These are phyloP conservation scores for Sphagnum tenellum DNA, from an alignment of 225 moss, liverwort and hornwort species.

Conservation along the genomic window DNA sequence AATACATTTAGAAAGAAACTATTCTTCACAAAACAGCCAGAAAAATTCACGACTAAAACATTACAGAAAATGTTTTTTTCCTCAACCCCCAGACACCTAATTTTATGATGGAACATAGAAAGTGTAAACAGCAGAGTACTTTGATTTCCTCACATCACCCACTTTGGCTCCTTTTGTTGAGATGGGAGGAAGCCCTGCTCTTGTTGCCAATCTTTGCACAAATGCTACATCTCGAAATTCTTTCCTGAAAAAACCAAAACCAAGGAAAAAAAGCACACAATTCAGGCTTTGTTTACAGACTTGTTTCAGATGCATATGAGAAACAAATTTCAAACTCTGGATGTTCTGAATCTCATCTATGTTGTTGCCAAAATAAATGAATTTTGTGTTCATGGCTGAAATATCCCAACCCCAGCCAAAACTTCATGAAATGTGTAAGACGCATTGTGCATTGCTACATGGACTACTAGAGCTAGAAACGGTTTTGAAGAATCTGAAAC, in stretches of 20 bases:
- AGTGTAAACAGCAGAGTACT: constrained; percentile 4
- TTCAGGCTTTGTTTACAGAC: not conserved
- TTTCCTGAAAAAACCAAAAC: constrained; percentile 1
- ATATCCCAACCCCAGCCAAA: too few species aligned
- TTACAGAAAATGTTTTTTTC: too few species aligned
- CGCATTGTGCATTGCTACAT: too few species aligned
- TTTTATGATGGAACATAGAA: constrained; percentile 3
- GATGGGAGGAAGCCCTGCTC: constrained; percentile 4
- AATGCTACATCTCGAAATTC: constrained; percentile 2
- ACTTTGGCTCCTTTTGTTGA: not conserved
- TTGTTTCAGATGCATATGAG: not conserved
- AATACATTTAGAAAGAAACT: too few species aligned
- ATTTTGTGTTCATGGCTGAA: too few species aligned
- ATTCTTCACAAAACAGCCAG: too few species aligned
- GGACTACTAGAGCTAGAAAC: too few species aligned
- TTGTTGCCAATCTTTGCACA: constrained; percentile 2
- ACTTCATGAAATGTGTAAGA: too few species aligned
- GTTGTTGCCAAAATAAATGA: too few species aligned
- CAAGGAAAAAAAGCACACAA: not conserved
- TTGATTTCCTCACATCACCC: not conserved
- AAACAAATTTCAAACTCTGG: not conserved
- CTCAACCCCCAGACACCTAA: too few species aligned
- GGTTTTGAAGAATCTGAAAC: too few species aligned
- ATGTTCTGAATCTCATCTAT: not conserved
- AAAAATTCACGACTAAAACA: too few species aligned